Evolutionary conservation across 768 basidiomycete genomes (phyloP), one percentile per base, ranked within the genome.

Genomic region (Grammothele lineata): DNA sequence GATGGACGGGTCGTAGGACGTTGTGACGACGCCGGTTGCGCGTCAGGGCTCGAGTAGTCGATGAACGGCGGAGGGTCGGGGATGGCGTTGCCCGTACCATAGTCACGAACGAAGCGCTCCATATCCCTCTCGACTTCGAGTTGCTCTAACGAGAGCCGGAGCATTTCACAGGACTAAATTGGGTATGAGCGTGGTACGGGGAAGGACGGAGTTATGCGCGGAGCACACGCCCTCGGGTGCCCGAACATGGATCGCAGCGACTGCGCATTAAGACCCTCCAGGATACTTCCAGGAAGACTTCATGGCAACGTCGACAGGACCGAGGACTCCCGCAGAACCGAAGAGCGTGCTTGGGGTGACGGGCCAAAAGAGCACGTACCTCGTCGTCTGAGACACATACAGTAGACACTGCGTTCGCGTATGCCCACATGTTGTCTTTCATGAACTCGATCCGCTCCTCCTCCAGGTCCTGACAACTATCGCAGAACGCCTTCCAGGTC

Each of bases 351-450:
- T n/a, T n/a, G n/a, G n/a, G n/a, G n/a, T n/a, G n/a, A n/a, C n/a
- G n/a, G n/a, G n/a, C 17, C 34, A 11, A 43, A 33, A 23, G 15
- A 5, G 35, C 26, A 49, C 46, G 70, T 77, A 92, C 91, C 81
- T 95, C 92, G 57, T 99, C 96, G 61, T 98, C 96, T 10, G 83
- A 72, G 15, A 99, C 94, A 57, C 96, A 97, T 12, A 94, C 88
- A 10, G 87, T 90, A 12, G 94, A 96, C n/a, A 96, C 85, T 0
- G 87, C 85, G 64, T 99, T 99, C 0, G 96, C 93, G 63, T 91
- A 97, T 6, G 82, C 80, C 95, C 96, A 99, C 66, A 96, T 76
- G 56, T 89, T 90, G 62, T 94, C 91, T 68, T 95, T 97, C 72
- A 87, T 83, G 62, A 95, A 91, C 50, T 93, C 91, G 61, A 94